Conservation (phyloP, 768 basidiomycete species). For the Hygrophoropsis aurantiaca region DNA sequence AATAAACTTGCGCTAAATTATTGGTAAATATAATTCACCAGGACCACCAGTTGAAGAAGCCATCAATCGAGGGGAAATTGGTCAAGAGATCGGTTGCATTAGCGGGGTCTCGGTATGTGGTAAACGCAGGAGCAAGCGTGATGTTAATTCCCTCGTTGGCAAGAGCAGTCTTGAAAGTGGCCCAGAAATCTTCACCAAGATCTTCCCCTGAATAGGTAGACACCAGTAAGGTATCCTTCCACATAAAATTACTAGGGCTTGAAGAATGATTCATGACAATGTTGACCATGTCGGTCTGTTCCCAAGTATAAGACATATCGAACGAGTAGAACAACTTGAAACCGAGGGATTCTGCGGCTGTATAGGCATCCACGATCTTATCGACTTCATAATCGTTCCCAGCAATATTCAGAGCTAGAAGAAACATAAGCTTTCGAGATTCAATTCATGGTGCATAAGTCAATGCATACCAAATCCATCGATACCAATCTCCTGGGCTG, state of each 20-base stretch:
- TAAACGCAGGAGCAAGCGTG: conserved; percentile 32
- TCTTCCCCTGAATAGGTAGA: conserved; percentile 38
- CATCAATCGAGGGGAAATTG: conserved; percentile 23
- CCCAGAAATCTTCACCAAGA: conserved; percentile 30
- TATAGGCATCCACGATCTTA: conserved; percentile 32
- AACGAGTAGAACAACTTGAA: conserved; percentile 40
- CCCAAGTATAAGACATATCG: conserved; percentile 32
- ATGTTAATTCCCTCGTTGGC: conserved; percentile 24
- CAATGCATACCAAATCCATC: conserved; percentile 22
- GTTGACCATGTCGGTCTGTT: conserved; percentile 13
- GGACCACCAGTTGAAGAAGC: conserved; percentile 37
- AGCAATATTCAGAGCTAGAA: conserved; percentile 24
- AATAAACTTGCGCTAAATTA: conserved; percentile 2
- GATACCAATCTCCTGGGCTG: conserved; percentile 21
- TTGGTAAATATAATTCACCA: conserved; percentile 17
- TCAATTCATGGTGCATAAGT: neutral
- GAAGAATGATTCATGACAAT: conserved; percentile 28
- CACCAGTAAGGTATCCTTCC: conserved; percentile 27
- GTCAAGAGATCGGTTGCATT: conserved; percentile 17
- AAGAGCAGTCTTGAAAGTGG: conserved; percentile 7
- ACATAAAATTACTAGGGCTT: conserved; percentile 29
- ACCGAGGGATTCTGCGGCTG: conserved; percentile 27
- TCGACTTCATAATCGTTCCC: conserved; percentile 23
- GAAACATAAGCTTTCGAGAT: neutral
- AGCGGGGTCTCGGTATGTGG: conserved; percentile 22